Evolutionary conservation across 495 filamentous ascomycete genomes (phyloP).

Genomic region (Penicillium robsamsonii): DNA sequence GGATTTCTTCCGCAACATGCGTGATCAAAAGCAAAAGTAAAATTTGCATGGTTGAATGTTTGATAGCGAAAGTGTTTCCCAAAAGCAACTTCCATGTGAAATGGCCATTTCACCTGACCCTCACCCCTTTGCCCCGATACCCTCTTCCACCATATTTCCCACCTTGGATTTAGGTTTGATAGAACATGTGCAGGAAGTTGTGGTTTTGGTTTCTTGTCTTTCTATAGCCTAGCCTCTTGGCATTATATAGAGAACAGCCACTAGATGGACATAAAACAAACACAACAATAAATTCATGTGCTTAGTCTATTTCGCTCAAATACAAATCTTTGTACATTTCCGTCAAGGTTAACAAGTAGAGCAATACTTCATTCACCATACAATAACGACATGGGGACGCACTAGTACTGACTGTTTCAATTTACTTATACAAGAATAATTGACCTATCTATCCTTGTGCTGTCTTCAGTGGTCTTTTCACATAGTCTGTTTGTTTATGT

Average conservation of each 20-base stretch:
- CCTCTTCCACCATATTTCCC: slow-evolving; percentile 5
- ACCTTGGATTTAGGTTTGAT: background rate
- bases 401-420: too few species aligned
- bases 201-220: slow-evolving; percentile 10
- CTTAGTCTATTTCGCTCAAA: background rate
- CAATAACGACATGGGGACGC: too few species aligned
- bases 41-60: background rate
- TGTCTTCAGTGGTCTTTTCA: too few species aligned
- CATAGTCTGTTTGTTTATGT: too few species aligned
- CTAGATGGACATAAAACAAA: slow-evolving; percentile 10
- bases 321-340: background rate
- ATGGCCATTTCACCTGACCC: slow-evolving; percentile 1
- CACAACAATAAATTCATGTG: background rate
- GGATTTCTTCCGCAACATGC: slow-evolving; percentile 77
- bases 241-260: slow-evolving; percentile 1
- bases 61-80: slow-evolving; percentile 7
- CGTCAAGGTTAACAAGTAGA: too few species aligned
- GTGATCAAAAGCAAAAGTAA: slow-evolving; percentile 29
- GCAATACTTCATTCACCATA: too few species aligned
- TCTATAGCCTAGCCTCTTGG: background rate
- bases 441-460: too few species aligned
- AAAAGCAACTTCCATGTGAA: slow-evolving; percentile 11
- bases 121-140: slow-evolving; percentile 8
- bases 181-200: slow-evolving; percentile 4
- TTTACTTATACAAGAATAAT: too few species aligned